Evolutionary conservation across 2,329 filamentous ascomycete genomes (phyloP), one percentile per base, ranked within the genome.

Genomic region (Aspergillus sp.): DNA sequence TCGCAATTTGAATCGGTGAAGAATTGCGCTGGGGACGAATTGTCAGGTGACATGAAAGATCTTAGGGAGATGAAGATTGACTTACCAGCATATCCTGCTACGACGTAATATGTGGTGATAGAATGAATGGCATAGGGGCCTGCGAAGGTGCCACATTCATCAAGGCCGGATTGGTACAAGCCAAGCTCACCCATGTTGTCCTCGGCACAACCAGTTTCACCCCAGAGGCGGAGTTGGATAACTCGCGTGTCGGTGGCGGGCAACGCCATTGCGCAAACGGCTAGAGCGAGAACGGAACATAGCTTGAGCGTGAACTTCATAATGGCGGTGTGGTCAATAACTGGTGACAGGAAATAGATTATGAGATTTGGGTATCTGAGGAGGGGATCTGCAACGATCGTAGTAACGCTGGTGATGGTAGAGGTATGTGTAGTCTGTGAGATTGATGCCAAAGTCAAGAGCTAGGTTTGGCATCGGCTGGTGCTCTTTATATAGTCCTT

Each of bases 151-250:
- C 60, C 28, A 47, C 65, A 67, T 30, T 57, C 45, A 45, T 67
- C 65, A 38, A 66, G 53, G 10, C 43, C 21, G 38, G 59, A 55
- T 39, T 55, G 58, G 47, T 67, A 66, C 10, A 67, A 53, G 28
- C 65, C 65, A 5, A 67, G 55, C 15, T 67, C 65, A 13, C 65
- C 65, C 30, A 59, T 38, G 48, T 67, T 67, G 21, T 57, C 36
- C 12, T 38, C 62, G 4, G 30, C 57, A 38, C 65, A 67, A 43
- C 60, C 57, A 8, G 62, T 41, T 19, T 62, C 62, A n/a, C 65
- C 59, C 48, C 38, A 67, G 8, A 67, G 38, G 17, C 65, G 65
- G 17, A 67, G 57, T 38, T 67, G 65, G 21, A 56, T 60, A 12
- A 60, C 61, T 4, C 65, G 64, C 7, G 62, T 60, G 39, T 65